Evolutionary conservation across 495 filamentous ascomycete species (phyloP).

Genomic region (Neurospora sp.): DNA sequence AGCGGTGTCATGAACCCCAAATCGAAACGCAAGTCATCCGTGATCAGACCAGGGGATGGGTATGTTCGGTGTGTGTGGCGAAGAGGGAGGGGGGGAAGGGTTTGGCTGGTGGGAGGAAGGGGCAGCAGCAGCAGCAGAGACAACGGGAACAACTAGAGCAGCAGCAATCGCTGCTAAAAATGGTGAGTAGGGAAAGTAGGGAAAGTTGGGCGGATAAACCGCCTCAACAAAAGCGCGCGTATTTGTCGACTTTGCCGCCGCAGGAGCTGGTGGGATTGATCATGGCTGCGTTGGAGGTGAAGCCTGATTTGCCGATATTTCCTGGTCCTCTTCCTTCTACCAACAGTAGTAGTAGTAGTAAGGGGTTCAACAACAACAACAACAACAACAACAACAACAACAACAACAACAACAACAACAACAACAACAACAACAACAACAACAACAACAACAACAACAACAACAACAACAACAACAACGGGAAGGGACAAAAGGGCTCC

Average conservation of each 20-base stretch:
- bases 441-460: neutral
- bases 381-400: neutral
- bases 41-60: conserved; percentile 60
- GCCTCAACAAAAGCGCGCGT: conserved; percentile 25
- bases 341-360: neutral
- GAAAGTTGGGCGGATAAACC: conserved; percentile 35
- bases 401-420: neutral
- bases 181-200: conserved; percentile 8
- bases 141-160: neutral
- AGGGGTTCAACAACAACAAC: neutral
- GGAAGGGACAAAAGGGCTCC: neutral
- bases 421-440: neutral
- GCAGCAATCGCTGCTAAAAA: neutral
- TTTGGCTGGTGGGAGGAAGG: conserved; percentile 19
- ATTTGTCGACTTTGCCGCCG: conserved; percentile 27
- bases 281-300: conserved; percentile 19
- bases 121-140: conserved; percentile 2
- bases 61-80: conserved; percentile 55
- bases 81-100: conserved; percentile 36
- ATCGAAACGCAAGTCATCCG: conserved; percentile 61
- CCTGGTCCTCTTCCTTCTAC: conserved; percentile 13
- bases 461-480: neutral
- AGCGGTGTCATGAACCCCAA: conserved; percentile 77
- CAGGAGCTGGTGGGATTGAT: conserved; percentile 23
- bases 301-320: conserved; percentile 37